Base-by-base conservation (phyloP, 768 basidiomycete species). In the Russula earlei region DNA sequence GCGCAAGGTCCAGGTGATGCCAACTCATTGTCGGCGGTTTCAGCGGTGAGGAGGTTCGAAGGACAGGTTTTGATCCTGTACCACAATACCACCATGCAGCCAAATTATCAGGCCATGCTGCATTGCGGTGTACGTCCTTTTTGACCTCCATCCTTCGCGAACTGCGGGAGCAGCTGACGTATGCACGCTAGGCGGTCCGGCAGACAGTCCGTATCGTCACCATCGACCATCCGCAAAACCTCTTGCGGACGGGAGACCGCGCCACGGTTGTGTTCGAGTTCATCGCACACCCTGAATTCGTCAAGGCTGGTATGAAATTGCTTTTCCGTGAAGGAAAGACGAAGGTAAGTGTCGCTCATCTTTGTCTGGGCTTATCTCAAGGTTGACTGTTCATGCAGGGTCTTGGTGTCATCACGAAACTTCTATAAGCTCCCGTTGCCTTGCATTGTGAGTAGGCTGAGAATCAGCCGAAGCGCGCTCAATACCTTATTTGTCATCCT, bases 221-320 rank as follows among this genome's bases (percentile, higher is more conserved):
- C 40, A 90, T 93, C 78, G 93, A 98, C 66, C 85, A 92, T 61
- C 88, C 91, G 7, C 85, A 89, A 65, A 87, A 86, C 12, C 75
- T 95, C 36, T 74, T 99, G 27, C 84, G 95, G 19, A 99, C 95
- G 0, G 96, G 96, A 4, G 96, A 99, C 66, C 81, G 93, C 31
- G 91, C 92, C 3, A 92, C 85, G 3, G 91, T 97, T n/a, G 79
- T 81, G 33, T 97, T 98, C 63, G 91, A 97, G 71, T 95, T 97
- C 66, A 89, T 95, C 52, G 85, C 88, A 14, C 85, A 87, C 52
- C 86, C 91, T 0, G 95, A 96, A 74, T 94, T 84, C 67, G 75
- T 98, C 60, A 93, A 94, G 68, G 85, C 85, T 62, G 94, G 94
- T 25, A 91, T 90, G 85, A 91, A 93, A 70, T 75, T 95, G 22